Conservation (phyloP, 805 yeast genomes). For the Jamesozyma rosinii region DNA sequence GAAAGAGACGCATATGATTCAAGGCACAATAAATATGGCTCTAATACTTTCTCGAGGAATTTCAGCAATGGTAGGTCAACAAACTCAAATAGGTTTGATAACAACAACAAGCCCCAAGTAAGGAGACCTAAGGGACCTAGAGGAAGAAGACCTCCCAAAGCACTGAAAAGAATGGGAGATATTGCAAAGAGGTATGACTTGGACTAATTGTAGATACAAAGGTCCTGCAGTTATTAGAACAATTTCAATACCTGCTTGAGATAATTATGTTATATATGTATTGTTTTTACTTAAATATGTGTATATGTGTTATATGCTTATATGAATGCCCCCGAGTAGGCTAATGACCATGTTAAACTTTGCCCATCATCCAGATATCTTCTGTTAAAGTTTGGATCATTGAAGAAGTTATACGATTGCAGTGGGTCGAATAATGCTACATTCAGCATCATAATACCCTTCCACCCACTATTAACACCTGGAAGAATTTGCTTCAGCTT, state of each 20-base stretch:
- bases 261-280: neutral
- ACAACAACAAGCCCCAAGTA: neutral
- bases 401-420: slow-evolving; percentile 53
- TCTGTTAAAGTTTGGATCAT: slow-evolving; percentile 43
- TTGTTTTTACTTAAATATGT: neutral
- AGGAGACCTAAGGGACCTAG: neutral
- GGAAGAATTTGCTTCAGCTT: slow-evolving; percentile 39
- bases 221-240: too few species aligned
- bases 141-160: slow-evolving; percentile 14
- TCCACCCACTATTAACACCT: slow-evolving; percentile 57
- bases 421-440: slow-evolving; percentile 65
- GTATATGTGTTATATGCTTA: neutral
- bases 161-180: slow-evolving; percentile 22
- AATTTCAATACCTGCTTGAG: neutral
- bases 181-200: slow-evolving; percentile 23
- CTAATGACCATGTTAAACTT: slow-evolving; percentile 77
- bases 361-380: slow-evolving; percentile 71
- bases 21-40: neutral
- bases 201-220: too few species aligned
- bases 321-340: slow-evolving; percentile 47
- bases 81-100: neutral
- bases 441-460: slow-evolving; percentile 62
- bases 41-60: neutral
- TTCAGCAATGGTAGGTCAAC: neutral
- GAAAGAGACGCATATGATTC: neutral